A percentile compares a stretch with the other conserved stretches of the same genome.
phyloP scores from a whole-genome alignment of 352 stramenopile genomes.

The Globisporangium viniferum region DNA sequence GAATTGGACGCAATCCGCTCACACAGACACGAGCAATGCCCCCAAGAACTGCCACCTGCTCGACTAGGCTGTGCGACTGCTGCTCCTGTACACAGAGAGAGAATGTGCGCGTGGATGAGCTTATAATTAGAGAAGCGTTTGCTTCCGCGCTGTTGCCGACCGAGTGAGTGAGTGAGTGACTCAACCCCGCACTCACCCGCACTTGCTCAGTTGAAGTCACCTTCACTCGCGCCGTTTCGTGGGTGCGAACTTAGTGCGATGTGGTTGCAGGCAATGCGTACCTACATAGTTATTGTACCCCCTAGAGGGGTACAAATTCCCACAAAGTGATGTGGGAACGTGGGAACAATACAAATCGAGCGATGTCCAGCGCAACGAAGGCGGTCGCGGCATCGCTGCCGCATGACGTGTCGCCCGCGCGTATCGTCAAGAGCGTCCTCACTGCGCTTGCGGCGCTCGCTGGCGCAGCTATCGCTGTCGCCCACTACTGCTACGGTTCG shows the following conservation, averaged over 20 bases:
- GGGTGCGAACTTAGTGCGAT: neutral
- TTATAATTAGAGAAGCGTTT: neutral
- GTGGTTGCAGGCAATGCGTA: neutral
- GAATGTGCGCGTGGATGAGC: neutral
- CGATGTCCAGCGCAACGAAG: conserved; percentile 1
- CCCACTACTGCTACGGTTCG: conserved; percentile 30
- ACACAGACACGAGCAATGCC: neutral
- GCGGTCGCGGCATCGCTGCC: conserved; percentile 24
- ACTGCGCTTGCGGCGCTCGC: conserved; percentile 18
- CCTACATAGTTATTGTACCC: neutral
- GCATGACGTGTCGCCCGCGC: conserved; percentile 35
- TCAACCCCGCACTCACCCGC: neutral
- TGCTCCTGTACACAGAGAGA: neutral
- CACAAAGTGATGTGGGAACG: neutral
- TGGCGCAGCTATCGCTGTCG: neutral
- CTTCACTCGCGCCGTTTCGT: neutral
- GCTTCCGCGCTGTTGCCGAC: too few species aligned
- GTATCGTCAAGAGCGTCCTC: conserved; percentile 19
- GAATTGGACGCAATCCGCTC: neutral
- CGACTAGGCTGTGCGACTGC: neutral
- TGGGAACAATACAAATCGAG: neutral
- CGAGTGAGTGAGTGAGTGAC: too few species aligned
- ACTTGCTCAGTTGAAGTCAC: too few species aligned
- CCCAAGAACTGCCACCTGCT: neutral
- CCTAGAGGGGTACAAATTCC: neutral